Base-by-base conservation (phyloP, 495 filamentous ascomycete genomes). In the Trypethelium eluteriae region DNA sequence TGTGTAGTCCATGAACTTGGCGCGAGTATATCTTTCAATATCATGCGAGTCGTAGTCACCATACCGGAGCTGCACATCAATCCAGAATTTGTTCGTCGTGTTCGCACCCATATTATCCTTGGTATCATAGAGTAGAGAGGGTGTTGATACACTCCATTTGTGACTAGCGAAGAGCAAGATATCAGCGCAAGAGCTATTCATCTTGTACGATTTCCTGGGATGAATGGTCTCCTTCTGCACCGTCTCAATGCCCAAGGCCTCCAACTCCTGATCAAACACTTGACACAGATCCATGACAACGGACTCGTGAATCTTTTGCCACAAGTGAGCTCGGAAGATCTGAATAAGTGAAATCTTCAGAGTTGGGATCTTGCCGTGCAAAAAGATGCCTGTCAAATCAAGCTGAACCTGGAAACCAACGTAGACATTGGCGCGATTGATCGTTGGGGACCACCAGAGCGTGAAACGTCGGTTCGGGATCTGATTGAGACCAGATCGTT, bases 161-260 rank as follows among this genome's bases (percentile, higher is more conserved):
- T 96, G 94, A 63, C 90, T 96, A 18, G 95, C 95, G 74, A 99
- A 99, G 49, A 99, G 85, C 56, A 98, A 82, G 69, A 99, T 97
- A 79, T 99, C 95, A 16, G 95, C 95, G 77, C 95, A 99, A 53
- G 94, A 98, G 75, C 93, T 97, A 82, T 99, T 99, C 95, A 99
- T 99, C 85, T 99, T 99, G 83, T 99, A 99, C 0, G 94, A 98
- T 77, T 99, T 99, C 84, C 95, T 85, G 53, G 95, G 95, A 83
- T 99, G 95, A 70, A 99, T 99, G 0, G 94, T 98, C 80, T 99
- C 95, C 79, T 99, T 99, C 76, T 99, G 95, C 18, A 99, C 95
- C 3, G 94, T 94, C 77, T 99, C 94, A 68, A 99, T 96, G 63
- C 95, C 93, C 59, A 99, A 81, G 62, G 93, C 90, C 76, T 98